Evolutionary conservation across 495 filamentous ascomycete genomes (phyloP).

Genomic region (Pseudotulostoma volvatum): DNA sequence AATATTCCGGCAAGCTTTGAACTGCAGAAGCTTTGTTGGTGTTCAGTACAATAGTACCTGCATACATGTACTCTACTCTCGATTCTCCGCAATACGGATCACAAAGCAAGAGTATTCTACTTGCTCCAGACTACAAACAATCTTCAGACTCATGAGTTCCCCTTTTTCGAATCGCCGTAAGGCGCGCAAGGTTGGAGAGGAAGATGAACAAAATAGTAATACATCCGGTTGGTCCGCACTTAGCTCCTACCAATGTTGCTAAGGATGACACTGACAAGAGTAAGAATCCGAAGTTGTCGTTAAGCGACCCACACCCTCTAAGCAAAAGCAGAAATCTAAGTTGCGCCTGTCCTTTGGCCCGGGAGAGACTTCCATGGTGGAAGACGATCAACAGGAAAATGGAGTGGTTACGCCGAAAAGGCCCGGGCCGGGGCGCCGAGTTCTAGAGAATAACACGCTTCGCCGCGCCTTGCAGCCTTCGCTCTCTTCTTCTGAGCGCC

Average conservation of each 20-base stretch:
- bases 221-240: too few relatives aligned
- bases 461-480: conserved; percentile 32
- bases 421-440: conserved; percentile 47
- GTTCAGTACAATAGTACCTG: conserved; percentile 1
- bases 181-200: conserved; percentile 52
- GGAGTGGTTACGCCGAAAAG: conserved; percentile 55
- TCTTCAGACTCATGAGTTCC: conserved; percentile 39
- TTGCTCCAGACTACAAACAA: too few relatives aligned
- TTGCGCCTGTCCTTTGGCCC: conserved; percentile 61
- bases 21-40: background rate
- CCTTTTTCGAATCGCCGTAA: conserved; percentile 53
- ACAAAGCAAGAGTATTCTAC: too few relatives aligned
- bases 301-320: conserved; percentile 26
- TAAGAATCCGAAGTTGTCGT: conserved; percentile 11
- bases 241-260: too few relatives aligned
- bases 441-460: conserved; percentile 53
- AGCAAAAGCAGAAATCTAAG: conserved; percentile 48
- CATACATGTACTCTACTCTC: too few relatives aligned
- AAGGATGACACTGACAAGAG: too few relatives aligned
- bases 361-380: conserved; percentile 37
- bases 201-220: conserved; percentile 40
- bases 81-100: too few relatives aligned
- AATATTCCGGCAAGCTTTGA: background rate
- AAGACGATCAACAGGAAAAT: conserved; percentile 36
- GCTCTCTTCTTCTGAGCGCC: conserved; percentile 26